Evolutionary conservation across 495 filamentous ascomycete species (phyloP).

Genomic region (Penicillium alfredii): DNA sequence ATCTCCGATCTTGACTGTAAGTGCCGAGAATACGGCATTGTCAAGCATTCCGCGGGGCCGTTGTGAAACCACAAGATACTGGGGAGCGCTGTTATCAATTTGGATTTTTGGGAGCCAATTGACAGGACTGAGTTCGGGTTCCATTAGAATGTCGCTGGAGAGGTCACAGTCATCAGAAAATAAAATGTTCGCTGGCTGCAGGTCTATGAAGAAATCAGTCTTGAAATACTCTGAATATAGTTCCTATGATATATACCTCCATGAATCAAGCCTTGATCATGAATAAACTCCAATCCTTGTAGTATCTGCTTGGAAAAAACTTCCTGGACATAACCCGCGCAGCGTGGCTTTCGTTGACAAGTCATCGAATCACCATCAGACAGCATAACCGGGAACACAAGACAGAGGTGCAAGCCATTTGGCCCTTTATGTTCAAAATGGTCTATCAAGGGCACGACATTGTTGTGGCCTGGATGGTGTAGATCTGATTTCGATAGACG

Average conservation of each 20-base stretch:
- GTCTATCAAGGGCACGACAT: conserved; percentile 37
- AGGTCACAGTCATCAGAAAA: conserved; percentile 2
- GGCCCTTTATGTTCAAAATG: conserved; percentile 40
- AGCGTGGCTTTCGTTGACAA: conserved; percentile 2
- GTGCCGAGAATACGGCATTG: conserved; percentile 5
- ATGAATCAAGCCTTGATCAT: conserved; percentile 3
- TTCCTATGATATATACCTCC: conserved; percentile 1
- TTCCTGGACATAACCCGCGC: conserved; percentile 3
- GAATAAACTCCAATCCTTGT: conserved; percentile 3
- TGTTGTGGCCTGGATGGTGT: conserved; percentile 21
- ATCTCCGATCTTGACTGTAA: conserved; percentile 20
- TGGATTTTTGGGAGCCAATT: conserved; percentile 13
- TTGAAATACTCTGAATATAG: not conserved
- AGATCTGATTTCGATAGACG: conserved; percentile 3
- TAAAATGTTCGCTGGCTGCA: conserved; percentile 9
- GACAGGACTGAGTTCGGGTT: conserved; percentile 14
- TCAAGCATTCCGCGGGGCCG: conserved; percentile 13
- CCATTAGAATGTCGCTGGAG: conserved; percentile 1
- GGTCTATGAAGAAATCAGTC: conserved; percentile 6
- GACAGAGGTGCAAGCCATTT: conserved; percentile 43
- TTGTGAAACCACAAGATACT: conserved; percentile 16
- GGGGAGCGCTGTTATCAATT: conserved; percentile 13
- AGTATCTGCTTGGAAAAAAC: conserved; percentile 8
- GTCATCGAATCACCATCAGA: conserved; percentile 17
- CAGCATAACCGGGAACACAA: conserved; percentile 33